Base-by-base conservation (phyloP, 2,329 filamentous ascomycete species). In the Malbranchea cinnamomea region DNA sequence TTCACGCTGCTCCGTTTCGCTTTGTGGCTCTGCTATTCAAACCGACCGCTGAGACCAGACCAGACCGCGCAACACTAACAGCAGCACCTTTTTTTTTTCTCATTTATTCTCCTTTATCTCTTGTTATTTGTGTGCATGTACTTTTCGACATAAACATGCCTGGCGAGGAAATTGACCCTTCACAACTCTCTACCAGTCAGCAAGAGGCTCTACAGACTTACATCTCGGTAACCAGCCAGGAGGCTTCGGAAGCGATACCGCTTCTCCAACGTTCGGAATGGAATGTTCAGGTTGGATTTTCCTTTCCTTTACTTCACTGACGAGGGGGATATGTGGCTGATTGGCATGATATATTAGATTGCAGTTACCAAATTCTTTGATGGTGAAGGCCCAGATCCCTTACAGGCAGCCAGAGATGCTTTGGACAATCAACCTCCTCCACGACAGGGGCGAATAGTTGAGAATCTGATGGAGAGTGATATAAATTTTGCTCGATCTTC, bases 311-410 rank as follows among this genome's bases (percentile, higher is more conserved):
- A n/a, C n/a, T n/a, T n/a, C n/a, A n/a, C n/a, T n/a, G n/a, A n/a
- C n/a, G n/a, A n/a, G n/a, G n/a, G n/a, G n/a, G n/a, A n/a, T n/a
- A n/a, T n/a, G n/a, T n/a, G n/a, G n/a, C n/a, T n/a, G n/a, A n/a
- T n/a, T n/a, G n/a, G n/a, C n/a, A n/a, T n/a, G n/a, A n/a, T n/a
- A n/a, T 23, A 15, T 18, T 49, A 94, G 77, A 93, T 95, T 45
- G 87, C 89, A 34, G 87, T 98, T 40, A 74, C 89, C 41, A 91
- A 91, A 50, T 95, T 95, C 69, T 98, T 94, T 52, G 89, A 98
- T 47, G 89, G 89, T 43, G 89, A 95, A 58, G 78, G 78, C 3
- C 71, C 83, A 28, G 82, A 92, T 50, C 78, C 73, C 8, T 62
- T 87, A 11, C 78, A 79, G 34, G 82, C 89, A 58, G 80, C 80